Conservation (phyloP, 441 rosid genomes). For the Erodium chrysanthum region DNA sequence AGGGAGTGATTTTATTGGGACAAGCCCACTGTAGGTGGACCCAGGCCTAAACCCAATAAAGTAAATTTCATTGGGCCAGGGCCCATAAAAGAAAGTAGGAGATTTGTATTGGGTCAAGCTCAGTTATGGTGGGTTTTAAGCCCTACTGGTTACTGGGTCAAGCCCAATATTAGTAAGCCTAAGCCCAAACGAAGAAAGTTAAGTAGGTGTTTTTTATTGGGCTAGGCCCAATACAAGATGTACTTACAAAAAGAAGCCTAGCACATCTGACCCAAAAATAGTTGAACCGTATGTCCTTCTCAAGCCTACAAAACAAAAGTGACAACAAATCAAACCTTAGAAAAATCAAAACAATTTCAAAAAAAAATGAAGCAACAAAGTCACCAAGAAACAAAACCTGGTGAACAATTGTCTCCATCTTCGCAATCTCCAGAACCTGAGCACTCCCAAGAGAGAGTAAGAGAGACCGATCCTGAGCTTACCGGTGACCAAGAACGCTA, state of each 20-base stretch:
- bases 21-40: too few species aligned
- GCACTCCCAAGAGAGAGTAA: conserved; percentile 45
- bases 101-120: too few species aligned
- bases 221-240: too few species aligned
- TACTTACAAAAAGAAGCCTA: conserved; percentile 43
- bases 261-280: conserved; percentile 55
- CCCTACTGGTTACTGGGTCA: too few species aligned
- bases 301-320: conserved; percentile 35
- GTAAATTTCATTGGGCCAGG: too few species aligned
- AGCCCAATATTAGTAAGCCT: too few species aligned
- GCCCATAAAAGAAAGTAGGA: too few species aligned
- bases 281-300: conserved; percentile 60
- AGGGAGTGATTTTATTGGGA: background rate
- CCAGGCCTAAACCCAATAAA: too few species aligned
- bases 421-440: conserved; percentile 59
- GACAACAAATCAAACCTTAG: too few species aligned
- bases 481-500: conserved; percentile 45
- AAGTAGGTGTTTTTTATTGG: too few species aligned
- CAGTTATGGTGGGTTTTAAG: too few species aligned
- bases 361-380: background rate
- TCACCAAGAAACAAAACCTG: conserved; percentile 27
- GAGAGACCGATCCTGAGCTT: conserved; percentile 34
- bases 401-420: conserved; percentile 52
- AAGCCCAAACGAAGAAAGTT: too few species aligned
- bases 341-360: background rate